Evolutionary conservation across 345 rosid species (phyloP), one percentile per base, ranked within the genome.

Genomic region (Turritis glabra): DNA sequence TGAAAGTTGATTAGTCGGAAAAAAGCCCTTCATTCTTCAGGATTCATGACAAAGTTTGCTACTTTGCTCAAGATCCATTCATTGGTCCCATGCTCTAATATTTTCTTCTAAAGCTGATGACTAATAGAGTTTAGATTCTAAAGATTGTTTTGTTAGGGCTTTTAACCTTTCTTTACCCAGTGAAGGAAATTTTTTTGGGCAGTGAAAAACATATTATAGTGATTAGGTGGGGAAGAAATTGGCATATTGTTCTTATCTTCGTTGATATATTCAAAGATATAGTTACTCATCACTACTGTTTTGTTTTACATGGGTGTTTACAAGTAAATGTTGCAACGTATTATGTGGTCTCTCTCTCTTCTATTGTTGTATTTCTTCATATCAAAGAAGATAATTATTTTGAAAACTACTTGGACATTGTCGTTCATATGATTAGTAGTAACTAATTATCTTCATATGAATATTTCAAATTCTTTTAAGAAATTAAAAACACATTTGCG

Each of bases 51-150:
- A 30, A 50, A n/a, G 26, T 6, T 74, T 33, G 64, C 18, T 64
- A 53, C n/a, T 65, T 56, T 57, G 26, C 56, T 67, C 74, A 68
- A 75, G 69, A 68, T 74, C 33, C 64, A 52, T 64, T 56, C 54
- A 29, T 40, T 67, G 62, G 54, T 29, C 40, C 19, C 67, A 46
- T 59, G 7, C 48, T 15, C 13, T 48, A 15, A n/a, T 60, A 5
- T n/a, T 48, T 43, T 19, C 22, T 41, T 56, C 11, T n/a, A 43
- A 14, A 30, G 22, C 30, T 15, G 61, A 61, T 38, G 55, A 56
- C 44, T 8, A 30, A 13, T 17, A 35, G 58, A 33, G 32, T 30
- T 69, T 47, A 71, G 57, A 27, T 43, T 69, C 22, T 21, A 35
- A 65, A 47, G 18, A 66, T 35, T 33, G 29, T 65, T 65, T 65